Conservation (phyloP, 202 grass and related monocot species). For the Panicum virgatum region DNA sequence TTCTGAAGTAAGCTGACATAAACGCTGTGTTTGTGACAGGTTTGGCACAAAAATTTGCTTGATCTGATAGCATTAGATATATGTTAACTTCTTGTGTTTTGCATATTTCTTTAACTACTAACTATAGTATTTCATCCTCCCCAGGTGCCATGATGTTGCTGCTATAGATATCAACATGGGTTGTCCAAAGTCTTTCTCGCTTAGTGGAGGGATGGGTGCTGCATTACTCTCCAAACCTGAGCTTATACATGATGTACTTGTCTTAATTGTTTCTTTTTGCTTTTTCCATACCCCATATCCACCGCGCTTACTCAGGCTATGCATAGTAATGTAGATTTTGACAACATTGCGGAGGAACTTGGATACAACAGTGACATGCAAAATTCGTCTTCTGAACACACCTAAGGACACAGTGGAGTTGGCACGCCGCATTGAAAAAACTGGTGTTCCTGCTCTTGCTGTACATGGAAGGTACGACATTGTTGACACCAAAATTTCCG, state of each 20-base stretch:
- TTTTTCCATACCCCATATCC: conserved; percentile 21
- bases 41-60: conserved; percentile 19
- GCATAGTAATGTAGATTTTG: conserved; percentile 78
- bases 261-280: conserved; percentile 24
- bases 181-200: conserved; percentile 88
- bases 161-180: conserved; percentile 99
- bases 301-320: conserved; percentile 34
- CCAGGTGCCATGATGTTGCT: conserved; percentile 79
- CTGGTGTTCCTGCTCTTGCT: conserved; percentile 81
- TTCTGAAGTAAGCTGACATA: conserved; percentile 22
- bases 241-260: conserved; percentile 93
- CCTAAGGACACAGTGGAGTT: conserved; percentile 80
- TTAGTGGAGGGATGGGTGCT: conserved; percentile 97
- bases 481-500: too few relatives aligned
- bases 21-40: background rate
- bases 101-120: conserved; percentile 28
- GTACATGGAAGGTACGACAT: conserved; percentile 80
- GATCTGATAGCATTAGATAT: background rate
- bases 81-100: conserved; percentile 5
- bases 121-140: conserved; percentile 20
- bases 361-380: conserved; percentile 77
- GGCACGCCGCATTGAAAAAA: conserved; percentile 87
- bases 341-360: conserved; percentile 87
- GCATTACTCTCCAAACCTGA: conserved; percentile 98
- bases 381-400: conserved; percentile 82